phyloP scores from a whole-genome alignment of 495 filamentous ascomycete genomes.

The Coniosporium apollinis region DNA sequence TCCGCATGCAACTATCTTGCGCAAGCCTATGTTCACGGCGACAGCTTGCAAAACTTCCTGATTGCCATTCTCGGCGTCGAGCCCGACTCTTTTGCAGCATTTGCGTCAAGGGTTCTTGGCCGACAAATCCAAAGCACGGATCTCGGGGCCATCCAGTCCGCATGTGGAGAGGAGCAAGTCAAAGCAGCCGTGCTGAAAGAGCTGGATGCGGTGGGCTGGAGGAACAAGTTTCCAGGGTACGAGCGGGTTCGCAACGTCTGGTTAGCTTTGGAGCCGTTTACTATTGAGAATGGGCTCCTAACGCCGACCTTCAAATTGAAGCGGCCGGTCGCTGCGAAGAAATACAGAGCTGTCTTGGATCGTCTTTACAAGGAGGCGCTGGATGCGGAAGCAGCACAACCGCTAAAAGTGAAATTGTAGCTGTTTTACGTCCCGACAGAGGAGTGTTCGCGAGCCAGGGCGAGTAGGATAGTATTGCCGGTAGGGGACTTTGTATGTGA shows the following conservation, averaged over 20 bases:
- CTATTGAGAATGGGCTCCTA: conserved; percentile 2
- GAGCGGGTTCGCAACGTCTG: conserved; percentile 1
- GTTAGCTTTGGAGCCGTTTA: background rate
- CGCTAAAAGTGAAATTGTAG: background rate
- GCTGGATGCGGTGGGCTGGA: conserved; percentile 1
- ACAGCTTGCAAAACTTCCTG: conserved; percentile 1
- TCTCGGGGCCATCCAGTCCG: background rate
- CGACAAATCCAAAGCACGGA: background rate
- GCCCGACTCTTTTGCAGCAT: conserved; percentile 1
- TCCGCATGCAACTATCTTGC: background rate
- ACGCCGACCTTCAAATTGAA: conserved; percentile 1
- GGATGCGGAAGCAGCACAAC: background rate
- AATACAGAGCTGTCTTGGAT: background rate
- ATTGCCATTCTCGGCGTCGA: background rate
- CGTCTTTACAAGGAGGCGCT: background rate
- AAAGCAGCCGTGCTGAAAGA: conserved; percentile 1
- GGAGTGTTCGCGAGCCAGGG: background rate
- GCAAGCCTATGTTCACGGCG: conserved; percentile 1
- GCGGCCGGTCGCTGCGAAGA: background rate
- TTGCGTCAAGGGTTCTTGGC: conserved; percentile 1
- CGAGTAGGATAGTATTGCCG: background rate
- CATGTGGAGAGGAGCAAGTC: conserved; percentile 2
- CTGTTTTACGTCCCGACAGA: background rate
- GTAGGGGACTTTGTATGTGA: background rate
- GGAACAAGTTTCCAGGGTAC: background rate